Conservation (phyloP, 2,329 filamentous ascomycete species). For the Colletotrichum sp. region DNA sequence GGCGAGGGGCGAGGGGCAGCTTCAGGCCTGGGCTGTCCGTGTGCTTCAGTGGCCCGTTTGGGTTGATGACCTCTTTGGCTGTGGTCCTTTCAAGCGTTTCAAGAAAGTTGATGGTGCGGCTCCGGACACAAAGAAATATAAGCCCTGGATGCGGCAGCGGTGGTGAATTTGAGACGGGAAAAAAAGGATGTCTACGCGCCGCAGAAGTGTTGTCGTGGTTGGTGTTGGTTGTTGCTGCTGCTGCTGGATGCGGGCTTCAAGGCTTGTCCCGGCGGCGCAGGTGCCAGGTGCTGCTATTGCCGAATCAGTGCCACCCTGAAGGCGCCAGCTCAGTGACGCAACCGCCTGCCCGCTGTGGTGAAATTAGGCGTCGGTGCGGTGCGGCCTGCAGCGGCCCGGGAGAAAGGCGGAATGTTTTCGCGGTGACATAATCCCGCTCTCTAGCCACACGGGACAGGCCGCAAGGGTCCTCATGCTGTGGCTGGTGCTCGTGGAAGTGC, state of each 20-base stretch:
- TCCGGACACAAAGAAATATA: not conserved
- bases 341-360: not conserved
- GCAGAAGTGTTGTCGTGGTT: not conserved
- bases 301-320: not conserved
- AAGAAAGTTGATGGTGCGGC: not conserved
- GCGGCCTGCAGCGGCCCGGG: not conserved
- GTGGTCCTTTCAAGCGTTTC: not conserved
- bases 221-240: not conserved
- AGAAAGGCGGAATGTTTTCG: not conserved
- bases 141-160: not conserved
- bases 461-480: not conserved
- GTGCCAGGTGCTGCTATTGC: not conserved
- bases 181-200: not conserved
- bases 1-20: conserved; percentile 1
- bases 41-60: not conserved
- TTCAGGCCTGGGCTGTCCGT: not conserved
- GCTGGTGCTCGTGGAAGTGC: not conserved
- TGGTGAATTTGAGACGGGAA: not conserved
- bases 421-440: not conserved
- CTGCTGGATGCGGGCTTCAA: not conserved
- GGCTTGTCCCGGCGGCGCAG: not conserved
- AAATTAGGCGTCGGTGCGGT: not conserved
- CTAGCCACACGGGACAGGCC: not conserved
- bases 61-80: not conserved
- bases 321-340: conserved; percentile 24